Evolutionary conservation across 2,329 filamentous ascomycete species (phyloP).

Genomic region (Sporothrix luriei): DNA sequence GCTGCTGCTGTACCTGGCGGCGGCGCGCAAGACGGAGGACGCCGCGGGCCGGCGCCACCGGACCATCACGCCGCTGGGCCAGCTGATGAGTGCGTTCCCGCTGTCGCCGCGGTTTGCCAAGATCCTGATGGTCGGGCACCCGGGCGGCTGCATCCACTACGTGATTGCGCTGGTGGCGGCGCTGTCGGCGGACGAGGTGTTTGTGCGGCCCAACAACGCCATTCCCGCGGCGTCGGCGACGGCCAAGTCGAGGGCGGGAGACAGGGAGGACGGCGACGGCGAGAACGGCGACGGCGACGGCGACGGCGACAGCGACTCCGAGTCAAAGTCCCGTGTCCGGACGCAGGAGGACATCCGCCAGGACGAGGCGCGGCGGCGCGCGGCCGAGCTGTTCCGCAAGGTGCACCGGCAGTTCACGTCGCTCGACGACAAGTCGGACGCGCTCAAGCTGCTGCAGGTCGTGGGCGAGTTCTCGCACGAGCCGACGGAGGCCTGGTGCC

Average conservation of each 20-base stretch:
- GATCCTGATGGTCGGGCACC: constrained; percentile 85
- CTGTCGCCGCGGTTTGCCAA: constrained; percentile 87
- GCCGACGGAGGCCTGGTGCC: constrained; percentile 72
- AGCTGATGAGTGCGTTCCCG: constrained; percentile 84
- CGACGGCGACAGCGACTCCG: constrained; percentile 41
- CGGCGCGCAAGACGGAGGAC: constrained; percentile 57
- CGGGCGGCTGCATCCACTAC: constrained; percentile 79
- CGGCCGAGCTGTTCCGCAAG: constrained; percentile 64
- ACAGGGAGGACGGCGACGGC: constrained; percentile 45
- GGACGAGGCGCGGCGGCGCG: constrained; percentile 68
- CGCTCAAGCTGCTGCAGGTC: constrained; percentile 85
- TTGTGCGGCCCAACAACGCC: constrained; percentile 78
- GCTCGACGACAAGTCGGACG: constrained; percentile 81
- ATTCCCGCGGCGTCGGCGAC: constrained; percentile 58
- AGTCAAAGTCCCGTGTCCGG: constrained; percentile 46
- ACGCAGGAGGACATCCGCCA: constrained; percentile 70
- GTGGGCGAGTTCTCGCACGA: constrained; percentile 84
- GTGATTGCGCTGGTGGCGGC: constrained; percentile 87
- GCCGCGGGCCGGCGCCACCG: constrained; percentile 46
- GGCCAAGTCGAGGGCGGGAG: neutral
- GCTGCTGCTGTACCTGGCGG: constrained; percentile 81
- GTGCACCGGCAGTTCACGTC: constrained; percentile 78
- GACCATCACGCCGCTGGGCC: constrained; percentile 76
- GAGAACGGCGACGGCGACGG: constrained; percentile 44
- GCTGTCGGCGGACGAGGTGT: constrained; percentile 84